Evolutionary conservation across 1,284 basidiomycete genomes (phyloP), one percentile per base, ranked within the genome.

Genomic region (Ganoderma boninense): DNA sequence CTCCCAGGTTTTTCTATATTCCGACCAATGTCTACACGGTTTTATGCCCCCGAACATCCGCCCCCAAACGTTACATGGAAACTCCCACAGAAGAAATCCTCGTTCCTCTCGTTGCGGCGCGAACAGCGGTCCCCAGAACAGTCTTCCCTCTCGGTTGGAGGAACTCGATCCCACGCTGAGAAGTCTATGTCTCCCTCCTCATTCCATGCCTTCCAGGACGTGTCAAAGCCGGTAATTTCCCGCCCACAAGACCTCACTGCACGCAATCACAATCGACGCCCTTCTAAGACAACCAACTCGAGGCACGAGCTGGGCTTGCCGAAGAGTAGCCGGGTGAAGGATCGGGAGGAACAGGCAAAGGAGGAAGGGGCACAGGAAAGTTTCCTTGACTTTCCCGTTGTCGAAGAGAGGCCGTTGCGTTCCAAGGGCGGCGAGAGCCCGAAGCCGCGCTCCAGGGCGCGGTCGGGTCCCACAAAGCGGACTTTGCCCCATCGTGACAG

Each of bases 71-170:
- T 66, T 61, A 70, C 75, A 65, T 84, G 82, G 69, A 79, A 79
- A 59, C 23, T 52, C 23, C 84, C 87, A 10, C 81, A 85, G 70
- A 87, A 87, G 79, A 87, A 84, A 74, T 80, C 85, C 16, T 89
- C 90, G 6, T 87, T 87, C 76, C 78, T 88, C 43, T 90, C 89
- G 23, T 80, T 89, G 52, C 81, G 84, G 70, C 84, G 85, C 69
- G 87, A 89, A 76, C 87, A 86, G 77, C 86, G 85, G 76, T 84
- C 73, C 32, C 69, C 80, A 69, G 80, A 82, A 11, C 64, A 77
- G 67, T 74, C 77, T 56, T 74, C 77, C 70, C 52, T 71, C 68
- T 73, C 73, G 54, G 71, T 70, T 49, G 68, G 63, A 38, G 63
- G 65, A 49, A 68, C 64, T n/a, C 71, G 72, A 66, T 75, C 73